These are phyloP conservation scores for Tagetes patula DNA, from an alignment of 129 eudicot species.

Conservation along the genomic window DNA sequence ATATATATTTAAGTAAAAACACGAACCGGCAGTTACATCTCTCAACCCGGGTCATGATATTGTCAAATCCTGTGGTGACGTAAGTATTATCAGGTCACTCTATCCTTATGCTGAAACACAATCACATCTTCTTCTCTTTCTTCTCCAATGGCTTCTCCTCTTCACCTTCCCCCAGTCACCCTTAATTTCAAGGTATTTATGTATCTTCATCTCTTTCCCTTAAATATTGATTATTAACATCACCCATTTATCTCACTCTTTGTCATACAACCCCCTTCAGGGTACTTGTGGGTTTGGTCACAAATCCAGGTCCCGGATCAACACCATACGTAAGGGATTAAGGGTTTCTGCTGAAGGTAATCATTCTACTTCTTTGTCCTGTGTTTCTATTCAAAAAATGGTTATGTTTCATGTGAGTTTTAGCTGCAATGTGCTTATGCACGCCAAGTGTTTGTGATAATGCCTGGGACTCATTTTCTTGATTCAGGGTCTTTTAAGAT, in stretches of 20 bases:
- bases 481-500: too few relatives aligned
- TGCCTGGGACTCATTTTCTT: too few relatives aligned
- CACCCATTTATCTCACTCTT: too few relatives aligned
- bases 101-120: conserved; percentile 4
- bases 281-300: conserved; percentile 26
- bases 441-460: conserved; percentile 22
- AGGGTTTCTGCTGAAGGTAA: conserved; percentile 38
- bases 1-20: too few relatives aligned
- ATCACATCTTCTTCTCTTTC: conserved; percentile 20
- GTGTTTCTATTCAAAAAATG: background rate
- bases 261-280: background rate
- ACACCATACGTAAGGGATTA: conserved; percentile 30
- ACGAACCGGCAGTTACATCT: too few relatives aligned
- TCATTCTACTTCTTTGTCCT: background rate
- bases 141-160: conserved; percentile 35
- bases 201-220: too few relatives aligned
- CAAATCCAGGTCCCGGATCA: conserved; percentile 5
- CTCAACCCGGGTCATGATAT: too few relatives aligned
- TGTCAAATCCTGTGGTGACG: too few relatives aligned
- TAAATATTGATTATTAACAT: background rate
- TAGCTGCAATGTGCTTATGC: conserved; percentile 29
- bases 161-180: conserved; percentile 20
- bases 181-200: conserved; percentile 27
- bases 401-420: conserved; percentile 10
- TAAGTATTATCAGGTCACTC: too few relatives aligned